Evolutionary conservation across 768 basidiomycete species (phyloP).

Genomic region (Leccinum subtestaceum): DNA sequence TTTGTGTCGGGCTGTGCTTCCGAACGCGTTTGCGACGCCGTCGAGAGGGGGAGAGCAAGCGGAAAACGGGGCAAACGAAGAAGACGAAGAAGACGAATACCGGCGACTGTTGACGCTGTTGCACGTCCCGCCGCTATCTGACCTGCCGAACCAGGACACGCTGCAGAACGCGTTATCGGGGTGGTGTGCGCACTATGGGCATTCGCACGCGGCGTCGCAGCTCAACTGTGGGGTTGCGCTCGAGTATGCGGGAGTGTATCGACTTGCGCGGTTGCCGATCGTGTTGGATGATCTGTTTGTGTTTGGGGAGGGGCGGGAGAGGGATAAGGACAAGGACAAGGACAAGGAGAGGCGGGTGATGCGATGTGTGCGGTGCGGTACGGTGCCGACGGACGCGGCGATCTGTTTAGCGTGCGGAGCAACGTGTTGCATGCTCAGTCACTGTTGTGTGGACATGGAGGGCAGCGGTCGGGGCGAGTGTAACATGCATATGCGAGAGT

Average conservation of each 20-base stretch:
- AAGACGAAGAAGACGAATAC: slow-evolving; percentile 65
- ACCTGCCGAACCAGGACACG: slow-evolving; percentile 79
- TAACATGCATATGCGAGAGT: slow-evolving; percentile 95
- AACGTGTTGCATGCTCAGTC: slow-evolving; percentile 85
- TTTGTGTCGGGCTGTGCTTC: slow-evolving; percentile 72
- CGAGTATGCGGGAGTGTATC: slow-evolving; percentile 83
- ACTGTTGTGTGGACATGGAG: slow-evolving; percentile 78
- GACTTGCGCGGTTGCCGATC: slow-evolving; percentile 74
- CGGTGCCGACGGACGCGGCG: slow-evolving; percentile 80
- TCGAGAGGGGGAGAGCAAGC: slow-evolving; percentile 4
- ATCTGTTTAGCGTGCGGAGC: slow-evolving; percentile 90
- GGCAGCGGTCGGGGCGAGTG: slow-evolving; percentile 76
- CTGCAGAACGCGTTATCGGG: slow-evolving; percentile 86
- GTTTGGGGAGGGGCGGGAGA: slow-evolving; percentile 55
- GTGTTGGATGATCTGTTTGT: slow-evolving; percentile 85
- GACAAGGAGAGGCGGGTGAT: slow-evolving; percentile 36
- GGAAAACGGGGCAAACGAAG: slow-evolving; percentile 2
- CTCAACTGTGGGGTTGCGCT: slow-evolving; percentile 75
- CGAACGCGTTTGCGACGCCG: slow-evolving; percentile 54
- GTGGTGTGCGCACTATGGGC: slow-evolving; percentile 88
- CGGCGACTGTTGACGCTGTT: slow-evolving; percentile 70
- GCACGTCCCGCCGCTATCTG: slow-evolving; percentile 74
- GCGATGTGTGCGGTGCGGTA: slow-evolving; percentile 73
- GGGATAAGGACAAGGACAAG: background rate
- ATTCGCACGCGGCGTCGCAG: slow-evolving; percentile 75